Percentiles rank a stretch among this genome's conserved stretches.
These are phyloP conservation scores for Schoenoplectus triqueter DNA, from an alignment of 202 grass and related monocot genomes.

Conservation along the genomic window DNA sequence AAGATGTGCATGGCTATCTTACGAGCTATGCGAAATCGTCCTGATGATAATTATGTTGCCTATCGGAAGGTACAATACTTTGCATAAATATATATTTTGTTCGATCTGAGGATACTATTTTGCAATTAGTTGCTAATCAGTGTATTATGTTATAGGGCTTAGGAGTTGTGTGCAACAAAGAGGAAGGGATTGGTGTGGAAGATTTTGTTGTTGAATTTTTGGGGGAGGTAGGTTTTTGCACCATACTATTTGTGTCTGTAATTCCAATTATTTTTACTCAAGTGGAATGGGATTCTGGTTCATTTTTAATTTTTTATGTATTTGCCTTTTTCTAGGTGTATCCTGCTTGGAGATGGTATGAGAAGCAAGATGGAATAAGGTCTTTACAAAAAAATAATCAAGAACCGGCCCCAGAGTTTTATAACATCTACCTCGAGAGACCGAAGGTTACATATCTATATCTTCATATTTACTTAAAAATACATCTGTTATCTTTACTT, in stretches of 20 bases:
- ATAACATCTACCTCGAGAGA: slow-evolving; percentile 97
- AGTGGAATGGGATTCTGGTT: not conserved
- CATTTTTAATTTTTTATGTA: slow-evolving; percentile 24
- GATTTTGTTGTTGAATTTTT: slow-evolving; percentile 99
- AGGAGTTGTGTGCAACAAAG: slow-evolving; percentile 96
- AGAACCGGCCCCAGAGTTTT: slow-evolving; percentile 97
- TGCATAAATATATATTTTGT: not conserved
- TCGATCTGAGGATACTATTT: slow-evolving; percentile 17
- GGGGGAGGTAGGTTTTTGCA: slow-evolving; percentile 65
- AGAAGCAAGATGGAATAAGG: slow-evolving; percentile 96
- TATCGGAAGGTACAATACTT: slow-evolving; percentile 78
- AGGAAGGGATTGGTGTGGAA: slow-evolving; percentile 79
- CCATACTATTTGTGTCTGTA: not conserved
- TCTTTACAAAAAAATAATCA: slow-evolving; percentile 96
- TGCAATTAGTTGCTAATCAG: slow-evolving; percentile 25
- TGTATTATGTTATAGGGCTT: slow-evolving; percentile 70
- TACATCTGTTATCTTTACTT: slow-evolving; percentile 18
- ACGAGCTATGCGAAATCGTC: slow-evolving; percentile 65
- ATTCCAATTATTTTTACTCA: slow-evolving; percentile 32
- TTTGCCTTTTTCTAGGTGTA: slow-evolving; percentile 70
- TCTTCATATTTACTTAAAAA: slow-evolving; percentile 29
- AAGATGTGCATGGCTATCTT: slow-evolving; percentile 83
- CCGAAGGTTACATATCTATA: slow-evolving; percentile 66
- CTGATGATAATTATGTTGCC: slow-evolving; percentile 91
- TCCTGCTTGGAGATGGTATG: slow-evolving; percentile 99